Evolutionary conservation across 1,139 yeast species (phyloP), one percentile per base, ranked within the genome.

Genomic region (Kodamaea arcana): DNA sequence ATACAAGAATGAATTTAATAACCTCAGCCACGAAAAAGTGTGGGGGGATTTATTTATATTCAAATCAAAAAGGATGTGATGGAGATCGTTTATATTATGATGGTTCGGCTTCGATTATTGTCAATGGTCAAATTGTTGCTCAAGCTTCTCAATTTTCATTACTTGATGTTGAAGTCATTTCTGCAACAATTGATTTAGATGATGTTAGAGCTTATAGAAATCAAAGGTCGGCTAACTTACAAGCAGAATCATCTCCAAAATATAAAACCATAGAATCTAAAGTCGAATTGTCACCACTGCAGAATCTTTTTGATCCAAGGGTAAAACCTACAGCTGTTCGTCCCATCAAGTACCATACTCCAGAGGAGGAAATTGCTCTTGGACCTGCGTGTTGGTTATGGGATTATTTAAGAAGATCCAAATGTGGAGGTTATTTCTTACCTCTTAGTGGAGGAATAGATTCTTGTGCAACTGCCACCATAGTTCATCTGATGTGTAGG

Each of bases 331-430:
- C 94, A 0, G 48, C 54, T 24, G 51, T 70, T 2, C 56, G 62
- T 23, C 68, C 66, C 4, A 70, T 83, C 27, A 69, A 67, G 31
- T 83, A 83, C 51, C 95, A 85, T 58, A 54, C 68, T 3, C 96
- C 97, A 2, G 95, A 88, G 52, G 97, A 92, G 58, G 99, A 92
- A 59, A 90, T 92, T 43, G 97, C 98, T 0, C 66, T 85, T 34
- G 98, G 98, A 0, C 99, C 98, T 1, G 98, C 99, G 0, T 92
- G 98, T 57, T 92, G 99, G 99, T 61, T 92, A 44, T 92, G 99
- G 99, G 99, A 92, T 57, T 92, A 92, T 54, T 70, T 92, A 43
- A 74, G 99, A 54, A 76, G 98, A 46, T 86, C 94, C 44, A 77
- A 77, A 46, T 83, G 92, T 39, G 88, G 90, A 0, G 99, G 99